Percentiles rank a stretch among this genome's conserved stretches.
Conservation (phyloP, 2,329 filamentous ascomycete species). For the Berkeleyomyces basicola region DNA sequence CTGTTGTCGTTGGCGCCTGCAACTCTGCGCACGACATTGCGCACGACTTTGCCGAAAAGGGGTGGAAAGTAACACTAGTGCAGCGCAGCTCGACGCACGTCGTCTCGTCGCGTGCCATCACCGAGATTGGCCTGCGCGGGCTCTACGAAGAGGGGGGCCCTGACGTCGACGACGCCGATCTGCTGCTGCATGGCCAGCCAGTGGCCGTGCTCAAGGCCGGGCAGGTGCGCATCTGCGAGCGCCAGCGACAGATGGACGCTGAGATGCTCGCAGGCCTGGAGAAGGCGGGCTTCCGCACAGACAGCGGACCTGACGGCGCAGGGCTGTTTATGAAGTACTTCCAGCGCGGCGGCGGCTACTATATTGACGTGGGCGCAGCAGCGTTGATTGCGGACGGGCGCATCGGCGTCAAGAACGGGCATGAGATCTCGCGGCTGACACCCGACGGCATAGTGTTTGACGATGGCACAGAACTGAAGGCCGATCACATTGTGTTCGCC, state of each 20-base stretch:
- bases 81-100: constrained; percentile 52
- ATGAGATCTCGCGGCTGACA: constrained; percentile 35
- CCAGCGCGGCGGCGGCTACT: constrained; percentile 51
- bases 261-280: constrained; percentile 28
- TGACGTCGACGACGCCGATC: constrained; percentile 48
- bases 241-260: constrained; percentile 23
- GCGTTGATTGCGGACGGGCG: constrained; percentile 45
- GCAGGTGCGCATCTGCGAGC: constrained; percentile 28
- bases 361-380: constrained; percentile 51
- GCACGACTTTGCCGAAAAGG: constrained; percentile 49
- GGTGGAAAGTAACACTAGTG: constrained; percentile 51
- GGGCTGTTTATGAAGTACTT: constrained; percentile 48
- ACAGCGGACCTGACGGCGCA: constrained; percentile 37
- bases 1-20: constrained; percentile 49
- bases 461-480: constrained; percentile 39
- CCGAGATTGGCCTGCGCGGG: constrained; percentile 35
- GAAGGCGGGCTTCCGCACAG: constrained; percentile 43
- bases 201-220: constrained; percentile 42
- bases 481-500: constrained; percentile 47
- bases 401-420: constrained; percentile 44
- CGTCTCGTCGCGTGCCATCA: constrained; percentile 36
- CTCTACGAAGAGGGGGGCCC: constrained; percentile 36
- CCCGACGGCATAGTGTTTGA: constrained; percentile 29
- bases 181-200: constrained; percentile 41
- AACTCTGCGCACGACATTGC: constrained; percentile 55